A percentile compares a stretch with the other conserved stretches of the same genome.
Evolutionary conservation across 306 rosid genomes (phyloP).

Genomic region (Glycyrrhiza uralensis): DNA sequence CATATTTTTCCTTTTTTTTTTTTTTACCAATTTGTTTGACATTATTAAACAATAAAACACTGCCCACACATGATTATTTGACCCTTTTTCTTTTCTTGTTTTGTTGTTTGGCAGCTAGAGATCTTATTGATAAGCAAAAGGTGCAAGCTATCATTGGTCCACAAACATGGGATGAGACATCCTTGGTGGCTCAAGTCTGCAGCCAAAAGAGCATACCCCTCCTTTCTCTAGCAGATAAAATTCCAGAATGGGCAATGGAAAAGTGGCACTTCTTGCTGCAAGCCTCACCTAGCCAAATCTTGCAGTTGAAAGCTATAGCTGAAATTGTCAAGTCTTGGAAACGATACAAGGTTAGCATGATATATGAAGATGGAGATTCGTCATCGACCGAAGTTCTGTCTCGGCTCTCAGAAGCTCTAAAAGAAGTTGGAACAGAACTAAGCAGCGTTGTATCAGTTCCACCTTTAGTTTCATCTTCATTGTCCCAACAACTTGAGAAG

Average conservation of each 20-base stretch:
- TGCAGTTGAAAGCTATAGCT: conserved; percentile 44
- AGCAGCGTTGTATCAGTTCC: conserved; percentile 28
- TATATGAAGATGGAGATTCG: conserved; percentile 43
- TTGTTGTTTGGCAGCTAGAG: conserved; percentile 31
- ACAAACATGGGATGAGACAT: conserved; percentile 45
- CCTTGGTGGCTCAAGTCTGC: conserved; percentile 35
- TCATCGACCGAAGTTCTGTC: conserved; percentile 29
- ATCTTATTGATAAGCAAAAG: conserved; percentile 29
- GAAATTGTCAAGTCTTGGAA: conserved; percentile 38
- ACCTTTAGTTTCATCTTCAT: conserved; percentile 31
- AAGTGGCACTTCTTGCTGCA: conserved; percentile 44
- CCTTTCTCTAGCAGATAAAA: conserved; percentile 38
- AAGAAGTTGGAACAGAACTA: too few relatives aligned
- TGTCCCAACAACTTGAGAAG: conserved; percentile 37
- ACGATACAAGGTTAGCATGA: conserved; percentile 30
- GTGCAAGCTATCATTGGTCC: too few relatives aligned
- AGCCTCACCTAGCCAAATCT: conserved; percentile 26
- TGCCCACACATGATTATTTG: too few relatives aligned
- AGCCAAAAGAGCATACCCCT: conserved; percentile 30
- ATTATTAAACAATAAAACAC: too few relatives aligned
- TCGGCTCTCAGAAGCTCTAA: conserved; percentile 25
- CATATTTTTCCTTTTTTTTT: too few relatives aligned
- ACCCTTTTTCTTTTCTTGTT: background rate
- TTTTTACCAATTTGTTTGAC: too few relatives aligned
- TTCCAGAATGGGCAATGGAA: conserved; percentile 45